These are phyloP conservation scores for Anaeramoeba ignava DNA, from an alignment of 78 protist genomes.

Conservation along the genomic window DNA sequence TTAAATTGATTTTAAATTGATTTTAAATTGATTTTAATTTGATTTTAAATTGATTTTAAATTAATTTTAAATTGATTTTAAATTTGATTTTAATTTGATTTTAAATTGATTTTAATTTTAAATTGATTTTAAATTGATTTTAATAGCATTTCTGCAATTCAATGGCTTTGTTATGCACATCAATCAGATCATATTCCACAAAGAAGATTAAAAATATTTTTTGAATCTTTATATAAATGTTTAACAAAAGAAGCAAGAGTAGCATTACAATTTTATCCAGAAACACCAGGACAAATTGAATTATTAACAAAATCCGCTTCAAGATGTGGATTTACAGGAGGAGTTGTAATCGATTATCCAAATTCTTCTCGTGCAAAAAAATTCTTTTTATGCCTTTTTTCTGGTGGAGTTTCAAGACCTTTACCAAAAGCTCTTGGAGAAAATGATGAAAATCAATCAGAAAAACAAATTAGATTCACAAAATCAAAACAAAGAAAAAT, in stretches of 20 bases:
- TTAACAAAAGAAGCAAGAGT: neutral
- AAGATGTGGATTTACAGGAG: neutral
- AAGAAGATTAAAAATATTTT: neutral
- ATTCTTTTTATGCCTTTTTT: neutral
- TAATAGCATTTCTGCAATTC: neutral
- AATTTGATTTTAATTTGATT: no score
- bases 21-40: no score
- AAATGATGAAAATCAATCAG: neutral
- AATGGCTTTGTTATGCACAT: neutral
- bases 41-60: no score
- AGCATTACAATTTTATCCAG: neutral
- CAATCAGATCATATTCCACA: neutral
- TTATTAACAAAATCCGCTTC: neutral
- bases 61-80: no score
- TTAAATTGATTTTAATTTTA: no score
- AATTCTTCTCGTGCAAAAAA: neutral
- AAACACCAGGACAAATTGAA: neutral
- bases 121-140: no score
- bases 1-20: no score
- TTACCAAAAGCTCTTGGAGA: neutral
- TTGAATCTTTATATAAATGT: neutral
- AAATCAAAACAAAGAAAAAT: neutral
- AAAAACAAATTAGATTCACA: neutral
- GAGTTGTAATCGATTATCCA: neutral
- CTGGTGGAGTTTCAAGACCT: neutral